Percentiles rank a stretch among this genome's conserved stretches.
These are phyloP conservation scores for Geranium rotundifolium DNA, from an alignment of 345 rosid genomes.

Conservation along the genomic window DNA sequence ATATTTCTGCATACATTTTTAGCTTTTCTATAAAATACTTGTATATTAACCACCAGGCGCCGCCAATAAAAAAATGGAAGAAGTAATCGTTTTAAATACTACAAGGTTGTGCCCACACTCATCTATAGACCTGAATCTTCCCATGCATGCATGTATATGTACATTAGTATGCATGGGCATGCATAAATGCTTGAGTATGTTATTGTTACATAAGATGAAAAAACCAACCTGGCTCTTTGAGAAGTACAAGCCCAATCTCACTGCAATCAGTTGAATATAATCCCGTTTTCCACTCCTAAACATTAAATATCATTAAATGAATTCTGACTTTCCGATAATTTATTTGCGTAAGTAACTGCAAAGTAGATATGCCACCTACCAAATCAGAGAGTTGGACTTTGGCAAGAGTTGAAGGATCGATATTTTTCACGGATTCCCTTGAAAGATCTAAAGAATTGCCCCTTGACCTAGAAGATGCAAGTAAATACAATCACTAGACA, in stretches of 20 bases:
- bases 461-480: conserved; percentile 32
- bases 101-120: no score
- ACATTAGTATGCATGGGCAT: not conserved
- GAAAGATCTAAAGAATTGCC: conserved; percentile 35
- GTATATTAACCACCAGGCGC: no score
- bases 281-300: conserved; percentile 69
- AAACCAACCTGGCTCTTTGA: conserved; percentile 53
- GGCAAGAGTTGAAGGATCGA: conserved; percentile 31
- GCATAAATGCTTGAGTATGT: no score
- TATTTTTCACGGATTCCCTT: conserved; percentile 34
- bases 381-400: conserved; percentile 49
- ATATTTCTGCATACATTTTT: no score
- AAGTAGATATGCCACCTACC: conserved; percentile 33
- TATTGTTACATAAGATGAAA: not conserved
- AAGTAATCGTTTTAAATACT: no score
- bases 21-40: no score
- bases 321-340: conserved; percentile 1
- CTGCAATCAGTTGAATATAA: conserved; percentile 79
- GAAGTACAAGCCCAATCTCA: conserved; percentile 68
- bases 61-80: no score
- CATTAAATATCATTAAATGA: conserved; percentile 13
- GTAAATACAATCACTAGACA: no score
- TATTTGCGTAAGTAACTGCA: not conserved
- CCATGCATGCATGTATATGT: no score
- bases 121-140: no score